phyloP scores from a whole-genome alignment of 1,284 basidiomycete species.

The Cystobasidiaceae sp. region DNA sequence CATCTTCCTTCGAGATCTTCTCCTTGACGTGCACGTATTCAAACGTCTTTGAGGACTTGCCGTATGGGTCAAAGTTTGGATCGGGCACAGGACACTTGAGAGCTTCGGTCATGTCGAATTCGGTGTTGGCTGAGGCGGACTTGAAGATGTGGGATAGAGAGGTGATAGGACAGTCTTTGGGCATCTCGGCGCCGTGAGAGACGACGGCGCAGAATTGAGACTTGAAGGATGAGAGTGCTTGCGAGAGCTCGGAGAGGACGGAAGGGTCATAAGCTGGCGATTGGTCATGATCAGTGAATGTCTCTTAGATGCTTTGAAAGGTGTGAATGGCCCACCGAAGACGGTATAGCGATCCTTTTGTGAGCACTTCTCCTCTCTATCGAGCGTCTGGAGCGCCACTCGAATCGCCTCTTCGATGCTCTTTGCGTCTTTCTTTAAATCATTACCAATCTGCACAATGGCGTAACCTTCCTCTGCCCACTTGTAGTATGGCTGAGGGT shows the following conservation, averaged over 20 bases:
- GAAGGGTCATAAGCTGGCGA: constrained; percentile 6
- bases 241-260: background rate
- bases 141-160: constrained; percentile 3
- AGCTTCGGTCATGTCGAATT: background rate
- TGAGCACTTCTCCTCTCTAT: background rate
- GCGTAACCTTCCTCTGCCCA: constrained; percentile 34
- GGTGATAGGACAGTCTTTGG: background rate
- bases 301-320: background rate
- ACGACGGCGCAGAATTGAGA: constrained; percentile 6
- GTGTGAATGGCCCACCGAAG: background rate
- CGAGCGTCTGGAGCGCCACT: constrained; percentile 7
- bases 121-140: background rate
- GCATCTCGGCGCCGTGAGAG: background rate
- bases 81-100: constrained; percentile 8
- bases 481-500: constrained; percentile 25
- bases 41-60: background rate
- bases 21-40: constrained; percentile 1
- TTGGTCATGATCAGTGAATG: too few species aligned
- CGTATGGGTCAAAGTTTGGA: constrained; percentile 5
- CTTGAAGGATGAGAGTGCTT: background rate
- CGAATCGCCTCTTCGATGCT: background rate
- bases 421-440: background rate
- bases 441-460: constrained; percentile 12
- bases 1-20: background rate
- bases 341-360: constrained; percentile 14